Conservation (phyloP, 1,284 basidiomycete genomes). For the Ceratobasidium sp. region DNA sequence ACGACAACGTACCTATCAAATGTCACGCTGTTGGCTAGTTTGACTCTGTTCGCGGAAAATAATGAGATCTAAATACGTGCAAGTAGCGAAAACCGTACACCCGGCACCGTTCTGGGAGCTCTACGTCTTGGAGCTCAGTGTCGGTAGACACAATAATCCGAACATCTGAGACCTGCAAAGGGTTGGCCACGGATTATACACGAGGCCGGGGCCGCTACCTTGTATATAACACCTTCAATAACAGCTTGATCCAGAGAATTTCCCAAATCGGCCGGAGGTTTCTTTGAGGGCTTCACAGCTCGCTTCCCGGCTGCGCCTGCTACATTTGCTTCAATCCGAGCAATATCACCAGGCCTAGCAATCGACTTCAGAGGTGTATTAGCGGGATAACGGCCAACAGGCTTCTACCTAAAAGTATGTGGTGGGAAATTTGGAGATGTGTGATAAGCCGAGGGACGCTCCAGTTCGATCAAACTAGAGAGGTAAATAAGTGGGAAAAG, state of each 20-base stretch:
- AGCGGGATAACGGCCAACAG: constrained; percentile 13
- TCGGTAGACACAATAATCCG: constrained; percentile 83
- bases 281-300: constrained; percentile 64
- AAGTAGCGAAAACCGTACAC: constrained; percentile 58
- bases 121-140: constrained; percentile 73
- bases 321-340: constrained; percentile 81
- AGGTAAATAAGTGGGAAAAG: neutral
- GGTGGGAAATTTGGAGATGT: constrained; percentile 79
- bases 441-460: constrained; percentile 86
- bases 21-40: constrained; percentile 92
- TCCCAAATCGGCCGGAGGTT: constrained; percentile 58
- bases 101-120: constrained; percentile 85
- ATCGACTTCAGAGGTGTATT: constrained; percentile 50
- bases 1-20: constrained; percentile 77
- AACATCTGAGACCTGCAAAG: constrained; percentile 75
- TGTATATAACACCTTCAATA: constrained; percentile 86
- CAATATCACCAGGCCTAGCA: constrained; percentile 80
- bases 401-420: constrained; percentile 80
- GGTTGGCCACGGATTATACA: neutral
- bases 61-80: neutral
- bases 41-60: constrained; percentile 63
- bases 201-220: constrained; percentile 61
- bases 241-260: constrained; percentile 47
- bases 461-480: constrained; percentile 85
- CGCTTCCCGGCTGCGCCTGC: constrained; percentile 63